Evolutionary conservation across 2,329 filamentous ascomycete genomes (phyloP), one percentile per base, ranked within the genome.

Genomic region (Eutypella sp.): DNA sequence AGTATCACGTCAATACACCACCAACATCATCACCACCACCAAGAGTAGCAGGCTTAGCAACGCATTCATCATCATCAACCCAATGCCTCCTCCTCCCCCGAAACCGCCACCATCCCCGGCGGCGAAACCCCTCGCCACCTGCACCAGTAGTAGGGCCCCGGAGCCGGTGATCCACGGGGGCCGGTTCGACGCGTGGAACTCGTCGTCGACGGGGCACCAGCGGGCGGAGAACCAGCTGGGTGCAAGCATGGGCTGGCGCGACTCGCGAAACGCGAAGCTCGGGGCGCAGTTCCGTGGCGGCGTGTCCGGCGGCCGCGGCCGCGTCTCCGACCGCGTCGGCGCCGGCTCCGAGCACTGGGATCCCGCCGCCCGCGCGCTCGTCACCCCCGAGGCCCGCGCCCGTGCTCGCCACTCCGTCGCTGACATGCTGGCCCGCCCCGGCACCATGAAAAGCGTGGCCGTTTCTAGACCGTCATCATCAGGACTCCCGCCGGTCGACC

Each of bases 151-250:
- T 71, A 18, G 61, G 71, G 41, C 73, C 76, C 19, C 62, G 58
- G 29, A 63, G 67, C 57, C 64, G 67, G 22, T 66, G 67, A 29
- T 59, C 61, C 48, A n/a, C n/a, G n/a, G n/a, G n/a, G n/a, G n/a
- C n/a, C n/a, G n/a, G n/a, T 86, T 85, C 57, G 84, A 87, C 63
- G 74, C 81, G 5, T 87, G 82, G 82, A 89, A 89, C 67, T 84
- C 82, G 13, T 80, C 82, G 11, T 82, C 84, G 5, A 84, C 85
- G 1, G 88, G 88, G 39, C 89, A 96, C 63, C 90, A 95, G 66
- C 77, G 82, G 34, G 81, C 87, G 36, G 86, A 92, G 48, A 83
- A 81, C 48, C 68, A 71, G 3, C 74, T 85, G 2, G 78, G 79
- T 2, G 56, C 45, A 76, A 78, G 20, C 55, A 82, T 71, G 53